Evolutionary conservation across 768 basidiomycete species (phyloP).

Genomic region (Lactifluus piperatus): DNA sequence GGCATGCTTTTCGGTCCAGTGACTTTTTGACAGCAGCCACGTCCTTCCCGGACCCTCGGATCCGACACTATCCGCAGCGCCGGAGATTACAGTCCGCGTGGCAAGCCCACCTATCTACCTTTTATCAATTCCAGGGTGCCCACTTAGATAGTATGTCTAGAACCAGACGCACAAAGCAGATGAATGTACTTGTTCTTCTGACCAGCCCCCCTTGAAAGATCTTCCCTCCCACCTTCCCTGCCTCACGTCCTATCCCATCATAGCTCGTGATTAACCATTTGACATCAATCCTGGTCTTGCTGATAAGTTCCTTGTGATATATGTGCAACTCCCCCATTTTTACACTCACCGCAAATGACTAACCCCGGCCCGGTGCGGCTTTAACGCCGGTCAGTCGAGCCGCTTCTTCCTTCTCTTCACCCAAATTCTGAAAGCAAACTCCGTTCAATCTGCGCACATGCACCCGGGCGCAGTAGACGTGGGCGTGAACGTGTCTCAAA

Average conservation of each 20-base stretch:
- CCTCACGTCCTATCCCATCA: not conserved
- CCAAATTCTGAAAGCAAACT: not conserved
- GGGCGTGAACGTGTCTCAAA: not conserved
- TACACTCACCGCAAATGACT: not conserved
- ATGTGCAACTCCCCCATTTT: not conserved
- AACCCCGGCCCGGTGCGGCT: not conserved
- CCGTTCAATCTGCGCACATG: conserved; percentile 9
- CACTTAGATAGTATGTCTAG: not conserved
- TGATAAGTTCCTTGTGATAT: not conserved
- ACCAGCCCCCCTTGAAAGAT: not conserved
- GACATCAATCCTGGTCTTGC: not conserved
- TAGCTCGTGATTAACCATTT: not conserved
- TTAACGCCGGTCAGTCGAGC: not conserved
- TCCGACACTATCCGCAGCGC: conserved; percentile 1
- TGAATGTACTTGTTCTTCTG: not conserved
- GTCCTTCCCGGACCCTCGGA: not conserved
- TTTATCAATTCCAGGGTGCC: not conserved
- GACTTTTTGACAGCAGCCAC: conserved; percentile 1
- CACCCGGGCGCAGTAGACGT: not conserved
- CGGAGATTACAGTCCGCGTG: conserved; percentile 12
- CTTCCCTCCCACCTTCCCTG: not conserved
- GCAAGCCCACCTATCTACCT: conserved; percentile 1
- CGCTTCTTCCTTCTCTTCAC: not conserved
- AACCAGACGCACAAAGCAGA: not conserved
- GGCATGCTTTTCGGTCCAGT: conserved; percentile 1